A percentile compares a stretch with the other conserved stretches of the same genome.
phyloP scores from a whole-genome alignment of 148 eudicot genomes.

The Rhododendron williamsianum region DNA sequence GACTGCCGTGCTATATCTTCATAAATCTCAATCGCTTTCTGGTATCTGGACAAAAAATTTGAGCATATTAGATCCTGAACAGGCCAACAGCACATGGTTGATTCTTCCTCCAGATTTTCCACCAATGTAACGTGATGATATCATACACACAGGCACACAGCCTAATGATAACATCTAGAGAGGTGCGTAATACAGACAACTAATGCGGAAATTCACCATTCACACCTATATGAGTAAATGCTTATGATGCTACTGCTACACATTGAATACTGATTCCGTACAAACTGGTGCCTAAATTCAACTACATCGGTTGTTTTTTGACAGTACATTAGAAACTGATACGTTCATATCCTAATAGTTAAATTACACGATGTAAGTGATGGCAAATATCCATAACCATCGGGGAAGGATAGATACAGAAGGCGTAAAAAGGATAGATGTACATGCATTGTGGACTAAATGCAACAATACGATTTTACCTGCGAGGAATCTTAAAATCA shows the following conservation, averaged over 20 bases:
- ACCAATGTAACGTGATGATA: not conserved
- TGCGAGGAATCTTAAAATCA: not conserved
- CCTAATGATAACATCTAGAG: not conserved
- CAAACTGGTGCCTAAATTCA: not conserved
- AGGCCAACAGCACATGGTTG: not conserved
- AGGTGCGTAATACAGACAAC: not conserved
- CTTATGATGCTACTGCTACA: not conserved
- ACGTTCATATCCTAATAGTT: not conserved
- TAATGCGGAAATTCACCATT: not conserved
- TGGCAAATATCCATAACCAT: not conserved
- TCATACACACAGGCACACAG: not conserved
- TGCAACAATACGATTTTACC: not conserved
- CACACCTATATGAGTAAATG: not conserved
- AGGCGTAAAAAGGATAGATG: not conserved
- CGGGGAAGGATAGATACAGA: not conserved
- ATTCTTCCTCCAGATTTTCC: not conserved
- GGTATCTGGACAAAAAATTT: slow-evolving; percentile 37
- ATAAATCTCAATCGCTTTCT: slow-evolving; percentile 53
- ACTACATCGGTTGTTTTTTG: not conserved
- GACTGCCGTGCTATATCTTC: slow-evolving; percentile 69
- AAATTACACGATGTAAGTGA: not conserved
- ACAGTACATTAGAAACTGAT: not conserved
- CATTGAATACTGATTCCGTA: not conserved
- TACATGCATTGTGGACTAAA: slow-evolving; percentile 3
- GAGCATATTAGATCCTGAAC: slow-evolving; percentile 3